phyloP scores from a whole-genome alignment of 2,329 filamentous ascomycete species.

The Monilinia laxa region DNA sequence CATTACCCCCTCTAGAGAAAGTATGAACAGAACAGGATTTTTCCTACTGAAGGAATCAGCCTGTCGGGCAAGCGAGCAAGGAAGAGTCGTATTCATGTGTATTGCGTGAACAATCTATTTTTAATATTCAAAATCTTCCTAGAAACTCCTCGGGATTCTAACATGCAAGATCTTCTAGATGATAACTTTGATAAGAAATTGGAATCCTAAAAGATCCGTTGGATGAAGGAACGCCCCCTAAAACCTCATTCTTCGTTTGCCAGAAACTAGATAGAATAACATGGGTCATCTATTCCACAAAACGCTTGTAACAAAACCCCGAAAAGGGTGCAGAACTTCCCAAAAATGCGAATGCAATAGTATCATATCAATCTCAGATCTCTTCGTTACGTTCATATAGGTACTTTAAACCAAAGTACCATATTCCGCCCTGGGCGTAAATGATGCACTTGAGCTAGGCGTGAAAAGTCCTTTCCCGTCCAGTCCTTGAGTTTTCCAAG shows the following conservation, averaged over 20 bases:
- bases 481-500: slow-evolving; percentile 49
- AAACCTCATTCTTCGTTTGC: not conserved
- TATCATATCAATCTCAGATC: slow-evolving; percentile 4
- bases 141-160: not conserved
- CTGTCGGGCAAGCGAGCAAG: not conserved
- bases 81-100: not conserved
- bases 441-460: not conserved
- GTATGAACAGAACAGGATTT: no score
- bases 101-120: not conserved
- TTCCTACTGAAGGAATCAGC: not conserved
- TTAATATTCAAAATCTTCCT: not conserved
- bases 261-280: slow-evolving; percentile 1
- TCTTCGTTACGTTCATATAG: not conserved
- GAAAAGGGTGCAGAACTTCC: not conserved
- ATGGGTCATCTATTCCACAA: not conserved
- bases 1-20: not conserved
- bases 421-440: slow-evolving; percentile 15
- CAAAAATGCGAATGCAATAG: slow-evolving; percentile 7
- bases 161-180: not conserved
- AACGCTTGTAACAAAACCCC: not conserved
- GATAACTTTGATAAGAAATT: not conserved
- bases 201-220: not conserved
- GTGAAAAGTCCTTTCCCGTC: slow-evolving; percentile 20
- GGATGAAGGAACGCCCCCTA: not conserved
- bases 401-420: slow-evolving; percentile 6